phyloP scores from a whole-genome alignment of 805 yeast genomes.

The Teunomyces barrocoloradensis region DNA sequence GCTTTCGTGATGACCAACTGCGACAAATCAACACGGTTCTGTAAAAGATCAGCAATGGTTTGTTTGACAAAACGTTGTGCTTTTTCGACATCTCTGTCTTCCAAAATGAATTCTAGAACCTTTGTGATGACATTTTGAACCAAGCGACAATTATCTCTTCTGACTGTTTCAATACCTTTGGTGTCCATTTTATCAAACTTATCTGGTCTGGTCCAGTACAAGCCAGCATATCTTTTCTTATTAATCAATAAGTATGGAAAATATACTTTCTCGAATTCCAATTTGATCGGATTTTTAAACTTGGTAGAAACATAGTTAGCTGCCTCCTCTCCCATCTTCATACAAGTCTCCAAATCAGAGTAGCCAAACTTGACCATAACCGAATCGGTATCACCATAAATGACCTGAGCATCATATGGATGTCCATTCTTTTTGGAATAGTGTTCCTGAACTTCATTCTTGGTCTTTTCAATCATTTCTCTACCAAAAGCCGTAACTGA shows the following conservation, averaged over 20 bases:
- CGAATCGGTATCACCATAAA: constrained; percentile 98
- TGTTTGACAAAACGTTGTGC: constrained; percentile 84
- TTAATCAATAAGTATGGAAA: constrained; percentile 92
- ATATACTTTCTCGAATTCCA: constrained; percentile 95
- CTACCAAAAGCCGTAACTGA: constrained; percentile 96
- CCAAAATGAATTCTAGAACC: constrained; percentile 78
- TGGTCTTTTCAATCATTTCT: constrained; percentile 92
- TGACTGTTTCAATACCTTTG: constrained; percentile 96
- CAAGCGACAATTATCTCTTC: constrained; percentile 94
- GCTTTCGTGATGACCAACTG: constrained; percentile 93
- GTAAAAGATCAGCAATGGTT: constrained; percentile 85
- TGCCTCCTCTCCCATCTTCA: constrained; percentile 92
- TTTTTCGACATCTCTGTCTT: constrained; percentile 79
- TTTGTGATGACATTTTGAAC: constrained; percentile 94
- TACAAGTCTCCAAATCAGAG: constrained; percentile 73
- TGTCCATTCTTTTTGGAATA: constrained; percentile 82
- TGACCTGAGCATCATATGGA: constrained; percentile 81
- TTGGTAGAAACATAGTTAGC: constrained; percentile 80
- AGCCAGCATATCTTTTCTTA: constrained; percentile 95
- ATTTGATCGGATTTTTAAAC: constrained; percentile 82
- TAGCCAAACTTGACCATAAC: constrained; percentile 98
- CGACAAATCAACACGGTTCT: constrained; percentile 88
- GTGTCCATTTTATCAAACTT: constrained; percentile 96
- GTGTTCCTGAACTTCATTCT: constrained; percentile 75
- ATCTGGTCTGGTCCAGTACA: constrained; percentile 92